A percentile compares a stretch with the other conserved stretches of the same genome.
These are phyloP conservation scores for Albizia julibrissin DNA, from an alignment of 306 rosid species.

Conservation along the genomic window DNA sequence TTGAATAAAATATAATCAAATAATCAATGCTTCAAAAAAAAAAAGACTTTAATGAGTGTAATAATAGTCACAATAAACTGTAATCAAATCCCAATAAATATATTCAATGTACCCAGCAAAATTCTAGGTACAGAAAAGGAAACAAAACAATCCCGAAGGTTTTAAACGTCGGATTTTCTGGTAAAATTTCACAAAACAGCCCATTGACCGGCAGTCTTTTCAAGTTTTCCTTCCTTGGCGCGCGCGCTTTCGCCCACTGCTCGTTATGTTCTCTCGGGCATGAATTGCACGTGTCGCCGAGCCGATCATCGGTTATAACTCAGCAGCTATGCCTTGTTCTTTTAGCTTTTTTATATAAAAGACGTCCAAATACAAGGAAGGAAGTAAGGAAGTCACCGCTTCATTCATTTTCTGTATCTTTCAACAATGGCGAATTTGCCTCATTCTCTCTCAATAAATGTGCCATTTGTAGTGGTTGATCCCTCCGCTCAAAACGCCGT, in stretches of 20 bases:
- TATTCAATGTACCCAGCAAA: neutral
- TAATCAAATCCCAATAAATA: neutral
- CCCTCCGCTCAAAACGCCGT: conserved; percentile 14
- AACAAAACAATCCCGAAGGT: neutral
- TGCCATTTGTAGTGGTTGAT: conserved; percentile 40
- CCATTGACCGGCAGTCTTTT: neutral
- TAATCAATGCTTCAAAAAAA: too few species aligned
- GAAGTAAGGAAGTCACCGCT: neutral
- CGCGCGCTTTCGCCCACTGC: neutral
- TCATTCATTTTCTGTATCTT: neutral
- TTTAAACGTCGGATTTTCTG: neutral
- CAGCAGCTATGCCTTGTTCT: neutral
- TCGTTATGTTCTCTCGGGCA: neutral
- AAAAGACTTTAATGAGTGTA: neutral
- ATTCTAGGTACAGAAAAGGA: neutral
- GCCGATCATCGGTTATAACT: neutral
- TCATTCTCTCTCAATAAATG: conserved; percentile 45
- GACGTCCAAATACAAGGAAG: neutral
- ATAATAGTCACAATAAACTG: neutral
- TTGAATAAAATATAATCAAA: too few species aligned
- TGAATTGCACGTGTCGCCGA: neutral
- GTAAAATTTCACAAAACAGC: neutral
- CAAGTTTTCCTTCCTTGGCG: neutral
- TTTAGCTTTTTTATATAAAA: neutral
- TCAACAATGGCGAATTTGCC: conserved; percentile 33